Percentiles rank a stretch among this genome's conserved stretches.
These are phyloP conservation scores for Anisogramma anomala DNA, from an alignment of 2,329 filamentous ascomycete genomes.

Conservation along the genomic window DNA sequence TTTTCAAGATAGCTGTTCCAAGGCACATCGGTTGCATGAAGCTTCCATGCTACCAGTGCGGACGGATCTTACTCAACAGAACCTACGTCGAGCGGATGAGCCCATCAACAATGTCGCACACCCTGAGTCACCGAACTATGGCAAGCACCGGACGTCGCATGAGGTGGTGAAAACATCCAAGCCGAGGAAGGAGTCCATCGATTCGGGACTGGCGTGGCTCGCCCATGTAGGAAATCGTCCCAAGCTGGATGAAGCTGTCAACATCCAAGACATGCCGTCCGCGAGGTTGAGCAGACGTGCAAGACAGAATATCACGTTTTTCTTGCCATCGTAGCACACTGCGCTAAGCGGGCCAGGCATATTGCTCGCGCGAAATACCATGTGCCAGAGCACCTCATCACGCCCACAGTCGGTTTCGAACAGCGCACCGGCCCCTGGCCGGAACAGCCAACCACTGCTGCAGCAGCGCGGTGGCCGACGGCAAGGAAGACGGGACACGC, in stretches of 20 bases:
- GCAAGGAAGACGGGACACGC: conserved; percentile 17
- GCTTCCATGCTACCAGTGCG: conserved; percentile 24
- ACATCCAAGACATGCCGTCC: conserved; percentile 39
- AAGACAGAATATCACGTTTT: conserved; percentile 42
- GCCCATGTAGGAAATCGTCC: conserved; percentile 36
- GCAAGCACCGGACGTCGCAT: conserved; percentile 34
- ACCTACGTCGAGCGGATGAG: conserved; percentile 34
- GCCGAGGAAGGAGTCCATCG: conserved; percentile 32
- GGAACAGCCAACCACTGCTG: conserved; percentile 18
- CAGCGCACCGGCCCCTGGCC: conserved; percentile 21
- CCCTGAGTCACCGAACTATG: conserved; percentile 33
- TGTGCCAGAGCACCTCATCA: conserved; percentile 27
- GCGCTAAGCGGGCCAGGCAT: conserved; percentile 23
- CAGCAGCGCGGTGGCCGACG: conserved; percentile 17
- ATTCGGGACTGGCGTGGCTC: conserved; percentile 43
- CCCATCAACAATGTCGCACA: conserved; percentile 32
- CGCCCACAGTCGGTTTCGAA: conserved; percentile 30
- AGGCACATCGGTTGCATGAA: conserved; percentile 16
- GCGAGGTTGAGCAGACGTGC: conserved; percentile 41
- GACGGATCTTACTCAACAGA: conserved; percentile 34
- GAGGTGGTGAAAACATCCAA: conserved; percentile 33
- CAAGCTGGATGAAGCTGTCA: conserved; percentile 36
- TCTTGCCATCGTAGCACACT: conserved; percentile 28
- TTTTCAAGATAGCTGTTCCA: conserved; percentile 18
- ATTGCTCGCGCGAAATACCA: conserved; percentile 32